Evolutionary conservation across 2,329 filamentous ascomycete species (phyloP).

Genomic region (Pestalotiopsis sp.): DNA sequence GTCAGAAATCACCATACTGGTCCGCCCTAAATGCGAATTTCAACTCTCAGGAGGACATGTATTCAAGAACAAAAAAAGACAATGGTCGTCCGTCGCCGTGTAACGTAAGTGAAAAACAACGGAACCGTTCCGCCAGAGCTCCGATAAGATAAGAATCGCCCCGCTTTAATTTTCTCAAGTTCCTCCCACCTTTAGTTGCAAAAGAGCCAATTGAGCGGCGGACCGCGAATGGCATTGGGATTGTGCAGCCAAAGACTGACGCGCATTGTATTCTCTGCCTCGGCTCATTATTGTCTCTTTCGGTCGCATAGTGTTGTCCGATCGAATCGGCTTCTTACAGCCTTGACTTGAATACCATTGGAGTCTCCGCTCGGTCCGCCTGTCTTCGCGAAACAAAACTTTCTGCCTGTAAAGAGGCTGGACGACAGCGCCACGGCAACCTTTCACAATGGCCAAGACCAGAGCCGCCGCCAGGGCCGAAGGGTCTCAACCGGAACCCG

Average conservation of each 20-base stretch:
- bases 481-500: conserved; percentile 24
- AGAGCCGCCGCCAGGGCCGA: conserved; percentile 21
- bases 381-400: background rate
- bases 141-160: background rate
- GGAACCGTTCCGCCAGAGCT: background rate
- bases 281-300: background rate
- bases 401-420: background rate
- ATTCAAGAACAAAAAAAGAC: no score
- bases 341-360: background rate
- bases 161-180: conserved; percentile 1
- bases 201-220: background rate
- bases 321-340: background rate
- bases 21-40: no score
- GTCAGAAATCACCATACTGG: no score
- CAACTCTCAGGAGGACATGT: no score
- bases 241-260: background rate
- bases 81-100: no score
- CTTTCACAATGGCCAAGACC: conserved; percentile 27
- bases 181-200: background rate
- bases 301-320: background rate
- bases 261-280: background rate
- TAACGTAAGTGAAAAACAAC: no score
- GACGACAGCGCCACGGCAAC: background rate
- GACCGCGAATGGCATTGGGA: background rate
- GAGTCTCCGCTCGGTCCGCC: background rate